These are phyloP conservation scores for Pisolithus tinctorius DNA, from an alignment of 768 basidiomycete species.

Conservation along the genomic window DNA sequence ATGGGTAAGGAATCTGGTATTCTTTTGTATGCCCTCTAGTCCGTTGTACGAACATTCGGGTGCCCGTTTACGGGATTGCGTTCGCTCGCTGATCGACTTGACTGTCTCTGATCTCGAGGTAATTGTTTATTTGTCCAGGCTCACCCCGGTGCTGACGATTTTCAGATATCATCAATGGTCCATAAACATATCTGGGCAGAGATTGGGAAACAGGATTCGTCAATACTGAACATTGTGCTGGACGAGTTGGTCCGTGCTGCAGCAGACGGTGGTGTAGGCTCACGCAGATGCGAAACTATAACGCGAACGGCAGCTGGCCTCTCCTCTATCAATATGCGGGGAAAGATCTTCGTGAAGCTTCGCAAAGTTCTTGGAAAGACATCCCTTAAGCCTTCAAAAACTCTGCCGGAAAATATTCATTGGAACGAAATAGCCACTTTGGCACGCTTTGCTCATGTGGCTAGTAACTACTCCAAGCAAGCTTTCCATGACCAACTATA, in stretches of 20 bases:
- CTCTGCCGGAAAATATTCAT: conserved; percentile 61
- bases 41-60: conserved; percentile 66
- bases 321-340: conserved; percentile 72
- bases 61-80: conserved; percentile 70
- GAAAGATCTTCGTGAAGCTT: conserved; percentile 68
- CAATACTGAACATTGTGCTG: conserved; percentile 63
- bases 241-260: conserved; percentile 79
- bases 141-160: conserved; percentile 2
- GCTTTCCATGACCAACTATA: conserved; percentile 66
- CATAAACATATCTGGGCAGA: conserved; percentile 77
- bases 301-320: conserved; percentile 67
- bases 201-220: conserved; percentile 60
- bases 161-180: conserved; percentile 55
- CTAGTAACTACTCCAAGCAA: conserved; percentile 61
- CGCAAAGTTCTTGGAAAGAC: conserved; percentile 77
- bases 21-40: conserved; percentile 63
- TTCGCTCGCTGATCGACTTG: conserved; percentile 72
- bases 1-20: conserved; percentile 78
- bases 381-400: conserved; percentile 53
- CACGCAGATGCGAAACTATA: conserved; percentile 67
- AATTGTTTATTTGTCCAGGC: conserved; percentile 5
- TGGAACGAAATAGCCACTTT: conserved; percentile 82
- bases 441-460: conserved; percentile 65
- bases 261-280: conserved; percentile 76
- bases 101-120: conserved; percentile 73